These are phyloP conservation scores for Telfairia occidentalis DNA, from an alignment of 331 rosid species.

Conservation along the genomic window DNA sequence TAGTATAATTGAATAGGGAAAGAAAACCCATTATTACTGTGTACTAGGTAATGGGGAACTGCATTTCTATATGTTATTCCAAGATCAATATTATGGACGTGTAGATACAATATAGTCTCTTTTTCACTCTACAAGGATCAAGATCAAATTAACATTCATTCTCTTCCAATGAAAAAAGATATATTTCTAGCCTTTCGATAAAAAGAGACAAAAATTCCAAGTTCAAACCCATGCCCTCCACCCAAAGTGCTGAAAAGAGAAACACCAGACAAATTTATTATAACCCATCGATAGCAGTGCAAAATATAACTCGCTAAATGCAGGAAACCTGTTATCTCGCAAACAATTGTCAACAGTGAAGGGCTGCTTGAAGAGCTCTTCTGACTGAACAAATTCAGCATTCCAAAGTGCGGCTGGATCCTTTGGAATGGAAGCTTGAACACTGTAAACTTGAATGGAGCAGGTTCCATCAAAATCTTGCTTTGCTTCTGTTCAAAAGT, in stretches of 20 bases:
- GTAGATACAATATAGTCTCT: background rate
- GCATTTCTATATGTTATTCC: background rate
- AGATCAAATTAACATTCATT: background rate
- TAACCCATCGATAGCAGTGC: background rate
- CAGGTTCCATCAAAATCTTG: conserved; percentile 70
- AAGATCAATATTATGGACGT: background rate
- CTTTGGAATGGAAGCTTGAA: conserved; percentile 85
- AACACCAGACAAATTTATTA: background rate
- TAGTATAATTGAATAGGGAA: background rate
- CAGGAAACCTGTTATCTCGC: conserved; percentile 74
- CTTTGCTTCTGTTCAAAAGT: conserved; percentile 61
- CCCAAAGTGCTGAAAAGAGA: background rate
- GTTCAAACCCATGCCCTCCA: background rate
- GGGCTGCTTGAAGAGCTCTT: conserved; percentile 82
- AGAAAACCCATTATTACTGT: background rate
- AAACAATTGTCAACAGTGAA: conserved; percentile 55
- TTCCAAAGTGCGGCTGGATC: conserved; percentile 90
- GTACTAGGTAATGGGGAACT: background rate
- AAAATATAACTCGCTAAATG: background rate
- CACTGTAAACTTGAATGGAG: conserved; percentile 86
- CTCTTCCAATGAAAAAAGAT: background rate
- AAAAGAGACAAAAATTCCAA: background rate
- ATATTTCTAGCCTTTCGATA: background rate
- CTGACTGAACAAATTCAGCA: conserved; percentile 85
- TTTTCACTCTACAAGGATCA: background rate